phyloP scores from a whole-genome alignment of 176 grass and related monocot genomes.

The Panicum miliaceum region DNA sequence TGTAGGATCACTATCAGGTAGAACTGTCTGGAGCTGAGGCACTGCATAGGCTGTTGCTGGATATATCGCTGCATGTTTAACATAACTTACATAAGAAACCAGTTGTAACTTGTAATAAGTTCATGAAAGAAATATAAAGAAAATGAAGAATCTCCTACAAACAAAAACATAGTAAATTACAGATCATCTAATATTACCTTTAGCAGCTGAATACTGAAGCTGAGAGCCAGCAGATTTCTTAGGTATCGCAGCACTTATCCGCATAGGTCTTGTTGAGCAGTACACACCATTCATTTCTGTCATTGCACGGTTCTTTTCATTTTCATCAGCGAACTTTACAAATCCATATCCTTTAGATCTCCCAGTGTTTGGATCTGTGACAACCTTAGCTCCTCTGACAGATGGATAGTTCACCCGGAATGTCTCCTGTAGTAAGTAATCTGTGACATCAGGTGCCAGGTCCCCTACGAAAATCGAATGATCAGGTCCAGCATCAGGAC shows the following conservation, averaged over 20 bases:
- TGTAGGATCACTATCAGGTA: slow-evolving; percentile 68
- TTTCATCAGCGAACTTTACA: slow-evolving; percentile 98
- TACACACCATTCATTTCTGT: slow-evolving; percentile 96
- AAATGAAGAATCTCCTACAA: slow-evolving; percentile 25
- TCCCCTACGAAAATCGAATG: slow-evolving; percentile 98
- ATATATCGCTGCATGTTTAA: slow-evolving; percentile 57
- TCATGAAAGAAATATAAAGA: background rate
- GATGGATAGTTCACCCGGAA: slow-evolving; percentile 84
- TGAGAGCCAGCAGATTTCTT: slow-evolving; percentile 78
- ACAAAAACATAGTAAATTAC: slow-evolving; percentile 23
- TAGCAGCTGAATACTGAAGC: slow-evolving; percentile 63
- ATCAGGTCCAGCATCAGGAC: slow-evolving; percentile 70
- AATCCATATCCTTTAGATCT: slow-evolving; percentile 99
- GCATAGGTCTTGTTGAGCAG: slow-evolving; percentile 96
- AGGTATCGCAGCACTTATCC: slow-evolving; percentile 92
- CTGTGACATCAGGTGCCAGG: slow-evolving; percentile 96
- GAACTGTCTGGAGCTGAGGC: slow-evolving; percentile 62
- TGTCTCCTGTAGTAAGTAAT: slow-evolving; percentile 97
- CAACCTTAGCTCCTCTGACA: slow-evolving; percentile 98
- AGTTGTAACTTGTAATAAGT: slow-evolving; percentile 12
- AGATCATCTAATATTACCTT: slow-evolving; percentile 54
- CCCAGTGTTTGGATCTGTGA: slow-evolving; percentile 93
- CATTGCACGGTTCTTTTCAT: slow-evolving; percentile 98
- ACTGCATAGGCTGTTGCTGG: slow-evolving; percentile 65
- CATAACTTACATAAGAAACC: slow-evolving; percentile 32